Conservation (phyloP, 768 basidiomycete species). For the Coprinopsis marcescibilis region DNA sequence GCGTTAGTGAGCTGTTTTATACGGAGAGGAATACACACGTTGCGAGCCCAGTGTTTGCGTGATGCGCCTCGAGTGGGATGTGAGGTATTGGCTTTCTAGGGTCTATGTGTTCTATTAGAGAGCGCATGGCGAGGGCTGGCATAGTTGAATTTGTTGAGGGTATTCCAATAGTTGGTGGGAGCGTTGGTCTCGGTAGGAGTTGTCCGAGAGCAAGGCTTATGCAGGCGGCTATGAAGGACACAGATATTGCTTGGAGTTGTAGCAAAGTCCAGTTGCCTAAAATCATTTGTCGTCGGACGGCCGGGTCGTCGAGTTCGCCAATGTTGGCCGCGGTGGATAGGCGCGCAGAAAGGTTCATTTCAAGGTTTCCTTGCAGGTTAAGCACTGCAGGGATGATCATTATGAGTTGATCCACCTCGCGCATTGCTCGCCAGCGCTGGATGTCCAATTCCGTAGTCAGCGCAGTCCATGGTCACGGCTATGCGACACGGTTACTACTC, state of each 20-base stretch:
- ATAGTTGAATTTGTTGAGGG: conserved; percentile 15
- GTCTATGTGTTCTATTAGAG: conserved; percentile 16
- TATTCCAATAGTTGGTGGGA: conserved; percentile 11
- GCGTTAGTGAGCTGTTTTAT: not conserved
- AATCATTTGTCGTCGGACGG: conserved; percentile 57
- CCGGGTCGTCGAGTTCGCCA: conserved; percentile 78
- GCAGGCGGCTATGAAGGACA: conserved; percentile 81
- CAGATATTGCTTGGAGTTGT: conserved; percentile 89
- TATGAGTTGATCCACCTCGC: conserved; percentile 87
- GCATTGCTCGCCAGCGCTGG: conserved; percentile 87
- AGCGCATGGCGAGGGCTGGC: conserved; percentile 11
- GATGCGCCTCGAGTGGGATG: conserved; percentile 13
- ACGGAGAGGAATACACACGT: conserved; percentile 24
- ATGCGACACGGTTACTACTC: conserved; percentile 15
- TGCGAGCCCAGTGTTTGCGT: conserved; percentile 29
- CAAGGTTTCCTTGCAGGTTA: conserved; percentile 96
- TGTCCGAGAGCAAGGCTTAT: conserved; percentile 70
- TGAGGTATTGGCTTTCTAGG: conserved; percentile 22
- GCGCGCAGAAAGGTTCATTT: conserved; percentile 96
- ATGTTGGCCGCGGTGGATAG: conserved; percentile 94
- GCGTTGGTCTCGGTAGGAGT: conserved; percentile 37
- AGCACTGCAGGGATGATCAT: conserved; percentile 93
- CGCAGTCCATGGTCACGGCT: no score
- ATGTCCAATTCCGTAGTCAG: not conserved
- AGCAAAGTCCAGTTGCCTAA: conserved; percentile 80